phyloP scores from a whole-genome alignment of 1,139 yeast genomes.

The Taphrina populina region DNA sequence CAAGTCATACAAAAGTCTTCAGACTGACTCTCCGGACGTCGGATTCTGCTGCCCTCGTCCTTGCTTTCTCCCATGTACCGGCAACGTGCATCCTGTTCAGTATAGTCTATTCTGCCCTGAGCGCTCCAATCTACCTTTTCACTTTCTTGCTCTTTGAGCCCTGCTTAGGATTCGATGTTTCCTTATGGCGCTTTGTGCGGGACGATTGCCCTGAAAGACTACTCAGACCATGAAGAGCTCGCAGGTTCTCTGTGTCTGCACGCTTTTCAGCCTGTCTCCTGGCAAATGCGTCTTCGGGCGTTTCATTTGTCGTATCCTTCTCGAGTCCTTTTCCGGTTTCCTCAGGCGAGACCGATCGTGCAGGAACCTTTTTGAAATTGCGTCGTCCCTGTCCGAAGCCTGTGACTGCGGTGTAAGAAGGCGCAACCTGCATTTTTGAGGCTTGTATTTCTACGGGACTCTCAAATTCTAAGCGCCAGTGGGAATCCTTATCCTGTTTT shows the following conservation, averaged over 20 bases:
- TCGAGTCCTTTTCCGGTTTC: not conserved
- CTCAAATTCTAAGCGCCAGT: slow-evolving; percentile 17
- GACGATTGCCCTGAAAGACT: slow-evolving; percentile 4
- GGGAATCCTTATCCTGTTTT: slow-evolving; percentile 11
- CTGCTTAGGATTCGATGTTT: no score
- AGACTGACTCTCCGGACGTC: no score
- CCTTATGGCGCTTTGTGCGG: not conserved
- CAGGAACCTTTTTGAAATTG: slow-evolving; percentile 4
- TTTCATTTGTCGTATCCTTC: not conserved
- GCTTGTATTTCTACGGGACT: not conserved
- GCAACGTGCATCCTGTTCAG: no score
- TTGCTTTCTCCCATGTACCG: no score
- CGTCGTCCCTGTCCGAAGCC: slow-evolving; percentile 8
- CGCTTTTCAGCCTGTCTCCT: slow-evolving; percentile 23
- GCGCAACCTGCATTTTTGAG: not conserved
- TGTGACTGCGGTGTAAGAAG: slow-evolving; percentile 14
- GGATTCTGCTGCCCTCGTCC: no score
- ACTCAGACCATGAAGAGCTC: slow-evolving; percentile 14
- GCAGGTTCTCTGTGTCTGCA: slow-evolving; percentile 13
- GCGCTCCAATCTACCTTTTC: no score
- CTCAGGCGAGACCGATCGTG: not conserved
- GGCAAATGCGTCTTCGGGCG: slow-evolving; percentile 28
- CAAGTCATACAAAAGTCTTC: no score
- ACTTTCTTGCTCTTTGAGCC: no score
- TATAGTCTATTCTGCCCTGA: no score